Base-by-base conservation (phyloP, 768 basidiomycete genomes). In the Coprinellus aureogranulatus region DNA sequence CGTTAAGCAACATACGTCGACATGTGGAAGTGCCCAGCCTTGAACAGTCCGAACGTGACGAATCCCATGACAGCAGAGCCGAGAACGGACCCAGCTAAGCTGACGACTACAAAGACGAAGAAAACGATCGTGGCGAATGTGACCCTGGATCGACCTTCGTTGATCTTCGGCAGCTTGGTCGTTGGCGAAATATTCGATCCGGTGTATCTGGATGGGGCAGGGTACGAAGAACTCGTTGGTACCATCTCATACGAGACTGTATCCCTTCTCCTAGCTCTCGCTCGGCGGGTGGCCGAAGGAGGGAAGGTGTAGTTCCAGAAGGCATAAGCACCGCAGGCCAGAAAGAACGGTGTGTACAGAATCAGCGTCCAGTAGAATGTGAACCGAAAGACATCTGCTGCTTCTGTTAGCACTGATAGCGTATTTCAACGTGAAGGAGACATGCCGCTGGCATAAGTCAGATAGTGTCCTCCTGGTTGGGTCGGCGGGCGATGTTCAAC, bases 281-380 rank as follows among this genome's bases (percentile, higher is more conserved):
- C 50, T 26, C 11, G 14, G 25, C 26, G 26, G 2, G 42, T 40
- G 39, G 45, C 27, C 16, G 53, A 23, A 30, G 81, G 80, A 1
- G 80, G 80, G 57, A 79, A 81, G 31, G 78, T 76, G 45, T 81
- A 73, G 59, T 82, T 83, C 70, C 77, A 73, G 60, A 82, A 82
- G 12, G 81, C 80, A 57, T 81, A 82, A 8, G 63, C 58, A 6
- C 81, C 81, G 57, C 79, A 81, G 40, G 77, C 44, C 46, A 81
- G 58, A 61, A 82, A 82, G n/a, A 79, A 62, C 30, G 80, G 81
- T 0, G 74, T 77, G 66, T 82, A 81, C 54, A 81, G 78, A 37
- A 79, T 67, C 12, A 82, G 69, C 18, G 73, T 79, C 81, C 81
- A 83, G 57, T 78, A 82, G 18, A 83, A 66, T 25, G 80, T 82